Conservation (phyloP, 192 early-diverging fungal species). For the Dispira simplex region DNA sequence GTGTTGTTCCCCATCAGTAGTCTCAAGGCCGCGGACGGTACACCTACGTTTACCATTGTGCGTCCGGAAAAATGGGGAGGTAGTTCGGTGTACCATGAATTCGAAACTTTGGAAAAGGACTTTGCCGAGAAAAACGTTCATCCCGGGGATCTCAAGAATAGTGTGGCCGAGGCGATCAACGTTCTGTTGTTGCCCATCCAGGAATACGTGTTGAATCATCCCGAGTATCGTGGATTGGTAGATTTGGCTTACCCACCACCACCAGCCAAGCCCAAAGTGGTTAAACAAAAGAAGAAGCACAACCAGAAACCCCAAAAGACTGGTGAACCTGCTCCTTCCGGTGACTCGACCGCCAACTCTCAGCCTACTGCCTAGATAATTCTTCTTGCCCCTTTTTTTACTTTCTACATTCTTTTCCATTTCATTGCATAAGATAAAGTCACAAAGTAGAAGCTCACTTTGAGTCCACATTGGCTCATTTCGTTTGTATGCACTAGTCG, state of each 20-base stretch:
- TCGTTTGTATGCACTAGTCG: neutral
- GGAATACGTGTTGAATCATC: slow-evolving; percentile 41
- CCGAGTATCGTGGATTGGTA: slow-evolving; percentile 53
- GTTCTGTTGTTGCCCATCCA: slow-evolving; percentile 77
- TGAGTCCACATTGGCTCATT: neutral
- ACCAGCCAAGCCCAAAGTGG: slow-evolving; percentile 29
- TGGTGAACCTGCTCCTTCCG: neutral
- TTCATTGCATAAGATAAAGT: neutral
- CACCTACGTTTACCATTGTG: slow-evolving; percentile 42
- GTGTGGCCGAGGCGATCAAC: slow-evolving; percentile 71
- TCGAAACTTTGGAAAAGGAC: slow-evolving; percentile 62
- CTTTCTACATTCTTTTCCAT: too few species aligned
- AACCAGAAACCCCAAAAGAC: neutral
- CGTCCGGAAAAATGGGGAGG: slow-evolving; percentile 90
- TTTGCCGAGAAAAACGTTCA: slow-evolving; percentile 79
- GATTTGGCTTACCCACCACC: slow-evolving; percentile 74
- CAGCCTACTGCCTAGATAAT: neutral
- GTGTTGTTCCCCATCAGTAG: slow-evolving; percentile 81
- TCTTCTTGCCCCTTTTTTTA: too few species aligned
- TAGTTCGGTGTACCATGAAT: slow-evolving; percentile 53
- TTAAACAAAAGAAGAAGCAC: slow-evolving; percentile 40
- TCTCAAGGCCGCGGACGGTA: slow-evolving; percentile 30
- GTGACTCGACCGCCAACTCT: neutral
- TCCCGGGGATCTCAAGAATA: slow-evolving; percentile 89
- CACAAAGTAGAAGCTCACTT: neutral